Percentiles rank a stretch among this genome's conserved stretches.
phyloP scores from a whole-genome alignment of 371 early-diverging fungal genomes.

The Zychaea mexicana region DNA sequence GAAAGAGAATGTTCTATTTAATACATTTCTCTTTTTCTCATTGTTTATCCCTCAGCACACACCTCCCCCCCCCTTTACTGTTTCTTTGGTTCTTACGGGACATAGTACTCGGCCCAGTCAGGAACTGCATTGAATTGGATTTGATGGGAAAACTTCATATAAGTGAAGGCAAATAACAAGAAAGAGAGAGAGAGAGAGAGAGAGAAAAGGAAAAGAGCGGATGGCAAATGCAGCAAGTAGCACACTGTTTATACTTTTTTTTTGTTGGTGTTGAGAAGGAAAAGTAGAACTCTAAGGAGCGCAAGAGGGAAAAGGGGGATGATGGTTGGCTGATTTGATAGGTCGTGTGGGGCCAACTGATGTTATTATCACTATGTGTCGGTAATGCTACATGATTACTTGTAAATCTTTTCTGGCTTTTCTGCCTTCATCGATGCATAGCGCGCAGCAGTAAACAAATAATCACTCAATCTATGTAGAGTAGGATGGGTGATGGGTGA shows the following conservation, averaged over 20 bases:
- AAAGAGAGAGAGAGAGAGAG: constrained; percentile 1
- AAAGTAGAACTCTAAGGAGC: too few relatives aligned
- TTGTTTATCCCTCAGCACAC: background rate
- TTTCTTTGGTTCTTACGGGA: constrained; percentile 53
- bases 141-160: constrained; percentile 68
- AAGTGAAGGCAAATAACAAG: too few relatives aligned
- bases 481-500: too few relatives aligned
- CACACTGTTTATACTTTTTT: background rate
- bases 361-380: too few relatives aligned
- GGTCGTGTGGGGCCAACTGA: background rate
- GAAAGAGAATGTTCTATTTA: background rate
- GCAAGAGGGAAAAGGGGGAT: background rate
- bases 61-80: background rate
- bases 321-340: background rate
- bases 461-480: constrained; percentile 90
- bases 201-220: background rate
- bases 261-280: background rate
- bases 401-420: constrained; percentile 71
- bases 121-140: constrained; percentile 89
- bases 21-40: background rate
- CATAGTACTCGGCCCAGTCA: constrained; percentile 86
- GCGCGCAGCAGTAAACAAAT: constrained; percentile 85
- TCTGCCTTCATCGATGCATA: constrained; percentile 74
- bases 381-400: too few relatives aligned
- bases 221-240: background rate